Base-by-base conservation (phyloP, 805 yeast genomes). In the Debaryomyces prosopidis region DNA sequence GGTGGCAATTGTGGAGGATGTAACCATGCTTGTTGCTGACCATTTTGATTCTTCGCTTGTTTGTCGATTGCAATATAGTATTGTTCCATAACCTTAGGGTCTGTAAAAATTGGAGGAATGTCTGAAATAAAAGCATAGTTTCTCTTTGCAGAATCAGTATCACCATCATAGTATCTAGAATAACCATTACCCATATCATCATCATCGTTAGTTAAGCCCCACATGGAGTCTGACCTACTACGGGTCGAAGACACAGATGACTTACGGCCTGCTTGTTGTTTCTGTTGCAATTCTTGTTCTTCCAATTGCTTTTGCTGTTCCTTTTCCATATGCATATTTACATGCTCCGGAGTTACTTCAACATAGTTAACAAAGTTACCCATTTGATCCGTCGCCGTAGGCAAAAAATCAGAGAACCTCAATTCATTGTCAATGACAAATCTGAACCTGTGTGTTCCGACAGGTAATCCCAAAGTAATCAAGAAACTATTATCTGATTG, bases 1-100 rank as follows among this genome's bases (percentile, higher is more conserved):
- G 99, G 99, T 7, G 99, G 99, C 40, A 94, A 75, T 60, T 87
- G 96, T 17, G 99, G 99, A 16, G 99, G 98, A 26, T 95, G 89
- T 43, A 91, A 79, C 77, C 76, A 71, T n/a, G 76, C 77, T 73
- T 84, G 72, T 69, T 81, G 71, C 70, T 79, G 68, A 65, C 83
- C 65, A 72, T 65, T 67, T 36, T 77, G 60, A 59, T 72, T 73
- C 60, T 83, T 84, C 36, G 85, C 80, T 55, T 80, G 84, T 55
- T 80, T 81, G 58, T 87, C 95, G 41, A 87, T 72, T 1, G 92
- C 87, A 38, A 83, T 69, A 57, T 87, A 87, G 58, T 87, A 87
- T 54, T 86, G 90, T 60, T 87, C 92, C 95, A 87, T 87, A 1
- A 86, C 92, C 46, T 85, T 80, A 3, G 94, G 91, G 54, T 87